Base-by-base conservation (phyloP, 2,329 filamentous ascomycete genomes). In the Endothia cerciana region DNA sequence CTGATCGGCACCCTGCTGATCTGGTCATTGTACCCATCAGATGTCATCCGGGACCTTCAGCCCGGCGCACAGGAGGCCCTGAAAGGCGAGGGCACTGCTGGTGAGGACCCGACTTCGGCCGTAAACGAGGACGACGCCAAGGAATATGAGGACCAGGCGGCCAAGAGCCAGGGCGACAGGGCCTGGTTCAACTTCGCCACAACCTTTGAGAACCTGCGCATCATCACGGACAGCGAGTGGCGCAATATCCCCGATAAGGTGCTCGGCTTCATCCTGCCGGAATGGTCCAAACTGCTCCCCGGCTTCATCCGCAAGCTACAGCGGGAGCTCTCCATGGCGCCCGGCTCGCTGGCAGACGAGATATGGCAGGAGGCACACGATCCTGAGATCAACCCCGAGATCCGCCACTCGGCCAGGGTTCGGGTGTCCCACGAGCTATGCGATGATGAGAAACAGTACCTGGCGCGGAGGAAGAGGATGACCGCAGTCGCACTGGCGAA, bases 361-460 rank as follows among this genome's bases (percentile, higher is more conserved):
- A 95, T 99, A 66, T 98, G 95, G 95, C 83, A 84, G 69, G 94
- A 98, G 72, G 93, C 95, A 0, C 91, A 93, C 65, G 92, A 98
- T 74, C 88, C 93, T 0, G 82, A 87, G 58, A 82, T 91, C 69
- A 92, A 98, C 71, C 94, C 94, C 0, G 95, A 99, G 75, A 96
- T 98, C 65, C 81, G 87, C 40, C 93, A 90, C 80, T 87, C 92
- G 49, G 94, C 94, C 22, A 83, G 81, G 25, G 95, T 99, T 1
- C 87, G 95, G 28, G 88, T 98, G 4, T 95, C 94, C 0, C 80
- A 87, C 22, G 88, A 92, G 8, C 83, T 99, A 1, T 97, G 95
- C 70, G 82, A 87, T 0, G 93, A 97, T 68, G 95, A 99, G 75
- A 87, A 90, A 74, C 81, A 83, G 3, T 99, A 93, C 71, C 79